Conservation (phyloP, 2,329 filamentous ascomycete species). For the Fusarium brachygibbosum region DNA sequence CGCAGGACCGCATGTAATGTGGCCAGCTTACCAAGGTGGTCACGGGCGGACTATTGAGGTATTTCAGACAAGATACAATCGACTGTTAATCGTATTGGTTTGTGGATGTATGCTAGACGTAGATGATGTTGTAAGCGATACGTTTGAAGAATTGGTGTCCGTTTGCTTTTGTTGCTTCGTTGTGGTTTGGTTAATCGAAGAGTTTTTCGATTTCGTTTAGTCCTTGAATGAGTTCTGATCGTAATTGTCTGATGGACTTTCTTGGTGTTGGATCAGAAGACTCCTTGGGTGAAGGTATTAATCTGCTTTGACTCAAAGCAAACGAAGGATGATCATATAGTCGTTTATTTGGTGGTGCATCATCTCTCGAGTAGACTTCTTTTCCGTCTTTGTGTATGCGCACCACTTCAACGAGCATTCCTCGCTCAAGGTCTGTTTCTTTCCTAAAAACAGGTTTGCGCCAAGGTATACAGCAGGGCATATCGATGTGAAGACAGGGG, state of each 20-base stretch:
- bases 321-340: constrained; percentile 24
- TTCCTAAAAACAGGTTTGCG: background rate
- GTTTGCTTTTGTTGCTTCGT: too few relatives aligned
- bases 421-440: background rate
- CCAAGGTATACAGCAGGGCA: constrained; percentile 3
- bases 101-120: constrained; percentile 35
- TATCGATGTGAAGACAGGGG: background rate
- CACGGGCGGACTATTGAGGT: constrained; percentile 36
- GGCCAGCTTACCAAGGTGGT: constrained; percentile 35
- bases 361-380: constrained; percentile 8
- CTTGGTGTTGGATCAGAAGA: background rate
- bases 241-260: background rate
- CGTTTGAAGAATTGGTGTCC: too few relatives aligned
- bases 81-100: constrained; percentile 41
- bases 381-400: constrained; percentile 16
- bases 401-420: constrained; percentile 26
- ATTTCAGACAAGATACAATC: constrained; percentile 39
- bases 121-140: constrained; percentile 2
- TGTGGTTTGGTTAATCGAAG: background rate
- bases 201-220: background rate
- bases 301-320: background rate
- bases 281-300: background rate
- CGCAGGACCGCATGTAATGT: constrained; percentile 37
- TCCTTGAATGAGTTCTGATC: constrained; percentile 1
- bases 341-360: background rate